Conservation (phyloP, 805 yeast genomes). For the Ogataea angusta region DNA sequence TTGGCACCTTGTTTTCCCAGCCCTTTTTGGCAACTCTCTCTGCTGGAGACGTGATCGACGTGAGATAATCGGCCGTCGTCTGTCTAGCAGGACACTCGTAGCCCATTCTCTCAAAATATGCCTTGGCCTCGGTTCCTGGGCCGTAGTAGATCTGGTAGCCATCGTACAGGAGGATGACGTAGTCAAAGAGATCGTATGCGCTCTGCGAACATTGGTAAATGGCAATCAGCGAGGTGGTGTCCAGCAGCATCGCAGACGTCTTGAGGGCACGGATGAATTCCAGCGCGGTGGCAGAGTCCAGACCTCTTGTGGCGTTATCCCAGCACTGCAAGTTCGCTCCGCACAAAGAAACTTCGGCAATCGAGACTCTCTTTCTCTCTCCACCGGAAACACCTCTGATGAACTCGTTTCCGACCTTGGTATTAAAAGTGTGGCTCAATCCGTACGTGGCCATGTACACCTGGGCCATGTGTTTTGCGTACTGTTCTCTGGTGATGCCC, state of each 20-base stretch:
- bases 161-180: slow-evolving; percentile 40
- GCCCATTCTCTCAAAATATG: slow-evolving; percentile 42
- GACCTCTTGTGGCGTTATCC: slow-evolving; percentile 72
- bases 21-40: slow-evolving; percentile 33
- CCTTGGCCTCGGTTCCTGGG: slow-evolving; percentile 35
- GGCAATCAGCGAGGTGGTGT: slow-evolving; percentile 50
- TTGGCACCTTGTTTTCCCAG: slow-evolving; percentile 36
- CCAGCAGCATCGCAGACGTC: slow-evolving; percentile 48
- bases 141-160: slow-evolving; percentile 45
- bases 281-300: slow-evolving; percentile 67
- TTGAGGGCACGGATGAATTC: slow-evolving; percentile 59
- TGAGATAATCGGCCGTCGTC: slow-evolving; percentile 45
- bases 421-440: slow-evolving; percentile 48
- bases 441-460: slow-evolving; percentile 29
- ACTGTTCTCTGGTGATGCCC: slow-evolving; percentile 56
- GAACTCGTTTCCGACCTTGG: slow-evolving; percentile 62
- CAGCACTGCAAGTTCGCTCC: slow-evolving; percentile 48
- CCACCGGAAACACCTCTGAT: slow-evolving; percentile 68
- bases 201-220: slow-evolving; percentile 46
- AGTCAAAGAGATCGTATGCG: slow-evolving; percentile 43
- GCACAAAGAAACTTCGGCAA: slow-evolving; percentile 49
- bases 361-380: slow-evolving; percentile 63
- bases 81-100: slow-evolving; percentile 45
- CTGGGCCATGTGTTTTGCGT: slow-evolving; percentile 51
- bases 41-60: slow-evolving; percentile 33